Evolutionary conservation across 2,329 filamentous ascomycete species (phyloP), one percentile per base, ranked within the genome.

Genomic region (Ceratocystis papillata): DNA sequence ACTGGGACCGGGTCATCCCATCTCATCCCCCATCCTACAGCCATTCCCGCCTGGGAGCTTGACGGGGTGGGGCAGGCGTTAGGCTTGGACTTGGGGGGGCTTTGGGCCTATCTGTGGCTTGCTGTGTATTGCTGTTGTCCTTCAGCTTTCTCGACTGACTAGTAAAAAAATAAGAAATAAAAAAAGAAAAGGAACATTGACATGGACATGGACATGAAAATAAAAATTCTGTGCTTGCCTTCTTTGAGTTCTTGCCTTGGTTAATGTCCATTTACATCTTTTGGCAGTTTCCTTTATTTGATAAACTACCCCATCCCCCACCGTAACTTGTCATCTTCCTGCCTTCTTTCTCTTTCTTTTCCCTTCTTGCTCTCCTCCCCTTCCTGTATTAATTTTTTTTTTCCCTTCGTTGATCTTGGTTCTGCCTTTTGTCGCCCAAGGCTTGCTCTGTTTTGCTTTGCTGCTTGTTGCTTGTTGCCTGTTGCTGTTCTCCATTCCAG

Each of bases 351-450:
- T 41, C 25, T 50, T 28, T 66, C 22, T 46, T 53, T 57, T 61
- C 17, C 63, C 25, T 45, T 64, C 22, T 20, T 7, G 10, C 28
- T 59, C 15, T 17, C 22, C 30, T n/a, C 8, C 68, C 63, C 67
- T 65, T 63, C 45, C 46, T 48, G 3, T 15, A 41, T 66, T 67
- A 67, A 65, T 69, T 68, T 63, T 63, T 20, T 20, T 44, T 63
- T 20, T 44, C 20, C 59, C 25, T 44, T 59, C 10, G 37, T 41
- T 41, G 3, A 15, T 30, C 62, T 25, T 33, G 30, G 12, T 15
- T n/a, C 17, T 46, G 30, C n/a, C 15, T 12, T 20, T 30, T 17
- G 46, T 22, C 46, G 22, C 30, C 3, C 2, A 63, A 62, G 22
- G 15, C 17, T 61, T 25, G 25, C 59, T 25, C 15, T 37, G 15